Evolutionary conservation across 2,329 filamentous ascomycete genomes (phyloP), one percentile per base, ranked within the genome.

Genomic region (Neofusicoccum ribis): DNA sequence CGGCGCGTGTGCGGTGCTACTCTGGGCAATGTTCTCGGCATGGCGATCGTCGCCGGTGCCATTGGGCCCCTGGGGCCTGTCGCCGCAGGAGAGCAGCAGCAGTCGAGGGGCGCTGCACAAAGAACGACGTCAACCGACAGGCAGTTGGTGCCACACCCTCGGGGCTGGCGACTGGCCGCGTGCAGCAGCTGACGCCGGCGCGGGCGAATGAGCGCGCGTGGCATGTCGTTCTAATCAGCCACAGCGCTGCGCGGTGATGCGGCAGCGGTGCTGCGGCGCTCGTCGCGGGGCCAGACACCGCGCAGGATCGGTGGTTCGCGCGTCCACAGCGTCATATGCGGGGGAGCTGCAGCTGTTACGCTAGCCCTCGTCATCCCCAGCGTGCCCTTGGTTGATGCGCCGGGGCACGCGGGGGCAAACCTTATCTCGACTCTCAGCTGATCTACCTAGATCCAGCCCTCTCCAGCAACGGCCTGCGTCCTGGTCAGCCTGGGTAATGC

Each of bases 341-440:
- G 50, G 50, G 50, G 34, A 31, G 50, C 27, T 51, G 14, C n/a
- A n/a, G 17, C 20, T 15, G 52, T 43, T 37, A 36, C 41, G 54
- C 39, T 44, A 46, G n/a, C 23, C 27, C n/a, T 20, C 56, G 56
- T 60, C 56, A 60, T 60, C 27, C 31, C 27, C 27, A 31, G 27
- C 27, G 27, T 7, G 27, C 27, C 27, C 27, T 43, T 37, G 54
- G 20, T 56, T 8, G 17, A 41, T 11, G 9, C 34, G 36, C 52
- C 17, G 39, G 11, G 34, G 52, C 31, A 47, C 56, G 56, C 41
- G 27, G 52, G 52, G 46, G 36, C 36, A 50, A 39, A 62, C 44
- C 34, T 51, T 62, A 62, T 50, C 59, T 62, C 34, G 44, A 50
- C 58, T 44, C 58, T 61, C 58, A 61, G 46, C 59, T 62, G 59